Base-by-base conservation (phyloP, 2,329 filamentous ascomycete genomes). In the Botrytis deweyae region DNA sequence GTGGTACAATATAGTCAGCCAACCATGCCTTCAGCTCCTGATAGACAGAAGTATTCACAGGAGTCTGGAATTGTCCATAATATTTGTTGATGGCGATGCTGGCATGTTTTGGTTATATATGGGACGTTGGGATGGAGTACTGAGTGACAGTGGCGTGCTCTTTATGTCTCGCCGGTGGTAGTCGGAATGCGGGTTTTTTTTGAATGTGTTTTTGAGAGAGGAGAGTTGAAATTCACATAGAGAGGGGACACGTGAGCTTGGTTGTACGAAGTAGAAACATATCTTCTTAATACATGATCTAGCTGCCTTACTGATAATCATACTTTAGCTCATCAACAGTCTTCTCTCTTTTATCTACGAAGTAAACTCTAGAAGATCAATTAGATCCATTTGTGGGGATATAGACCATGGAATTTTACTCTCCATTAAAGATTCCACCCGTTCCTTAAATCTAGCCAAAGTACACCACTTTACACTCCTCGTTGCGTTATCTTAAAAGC, bases 351-450 rank as follows among this genome's bases (percentile, higher is more conserved):
- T 55, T 29, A 18, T 29, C 12, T 29, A 29, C 6, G 7, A 29
- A 58, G 14, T 8, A 29, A 29, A 25, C 52, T 58, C 14, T 58
- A 18, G 6, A 29, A 16, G 14, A 16, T 29, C 52, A 2, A 9
- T 55, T 0, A 18, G 14, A 0, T 0, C n/a, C 14, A 0, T 8
- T 3, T 9, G 6, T 58, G 3, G 25, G 6, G 6, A 4, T n/a
- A 4, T 4, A n/a, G 18, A 58, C n/a, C 14, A 29, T 29, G 14
- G 8, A 6, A 12, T 58, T 29, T 29, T 6, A 29, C 14, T 18
- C 52, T 29, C n/a, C 6, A 29, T 58, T 18, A 29, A 29, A 29
- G 29, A 29, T 29, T 29, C 29, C 29, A 58, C 6, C 18, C 3
- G 3, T 25, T 14, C 3, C n/a, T 55, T 1, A 8, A 18, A 55